Conservation (phyloP, 1,139 yeast species). For the Debaryomyces singareniensis region DNA sequence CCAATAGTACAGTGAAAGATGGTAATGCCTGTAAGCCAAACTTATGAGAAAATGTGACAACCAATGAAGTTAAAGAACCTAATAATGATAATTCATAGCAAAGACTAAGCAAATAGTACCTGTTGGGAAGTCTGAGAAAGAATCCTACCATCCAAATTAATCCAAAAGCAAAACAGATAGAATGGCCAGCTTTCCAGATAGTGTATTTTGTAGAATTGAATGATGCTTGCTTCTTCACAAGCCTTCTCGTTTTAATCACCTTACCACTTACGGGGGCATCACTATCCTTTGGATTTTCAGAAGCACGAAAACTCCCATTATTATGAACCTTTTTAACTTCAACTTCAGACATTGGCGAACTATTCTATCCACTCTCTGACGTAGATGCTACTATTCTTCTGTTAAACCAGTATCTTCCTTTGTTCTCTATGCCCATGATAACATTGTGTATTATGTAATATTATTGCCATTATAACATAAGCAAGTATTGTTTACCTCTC, state of each 20-base stretch:
- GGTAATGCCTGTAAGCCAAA: slow-evolving; percentile 52
- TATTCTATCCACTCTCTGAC: neutral
- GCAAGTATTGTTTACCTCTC: no score
- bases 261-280: no score
- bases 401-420: no score
- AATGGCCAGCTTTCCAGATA: slow-evolving; percentile 62
- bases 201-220: slow-evolving; percentile 39
- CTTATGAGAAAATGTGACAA: slow-evolving; percentile 50
- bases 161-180: slow-evolving; percentile 44
- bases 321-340: no score
- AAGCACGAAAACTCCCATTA: no score
- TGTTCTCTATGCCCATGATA: no score
- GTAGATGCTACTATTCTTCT: neutral
- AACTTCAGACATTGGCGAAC: neutral
- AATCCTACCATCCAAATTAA: slow-evolving; percentile 42
- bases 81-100: slow-evolving; percentile 48
- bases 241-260: no score
- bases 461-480: no score
- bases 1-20: slow-evolving; percentile 48
- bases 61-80: slow-evolving; percentile 52
- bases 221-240: slow-evolving; percentile 33
- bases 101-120: slow-evolving; percentile 37
- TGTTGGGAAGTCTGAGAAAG: slow-evolving; percentile 36
- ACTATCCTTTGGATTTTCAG: no score
- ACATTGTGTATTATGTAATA: no score